Conservation (phyloP, 169 alveolate genomes). For the Eimeria acervulina region DNA sequence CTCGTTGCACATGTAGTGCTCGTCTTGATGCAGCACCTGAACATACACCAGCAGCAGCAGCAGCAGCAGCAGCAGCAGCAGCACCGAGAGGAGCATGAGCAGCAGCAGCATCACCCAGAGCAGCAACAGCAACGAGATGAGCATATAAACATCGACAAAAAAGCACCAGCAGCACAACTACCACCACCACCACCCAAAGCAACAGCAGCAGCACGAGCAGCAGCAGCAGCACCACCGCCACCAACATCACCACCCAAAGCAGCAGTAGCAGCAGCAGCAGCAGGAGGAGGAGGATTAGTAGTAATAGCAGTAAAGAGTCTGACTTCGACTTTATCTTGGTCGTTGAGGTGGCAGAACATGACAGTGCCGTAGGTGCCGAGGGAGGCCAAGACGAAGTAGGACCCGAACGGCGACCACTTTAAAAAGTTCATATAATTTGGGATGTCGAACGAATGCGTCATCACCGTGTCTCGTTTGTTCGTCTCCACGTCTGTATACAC, state of each 20-base stretch:
- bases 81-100: constrained; percentile 18
- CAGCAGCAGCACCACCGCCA: neutral
- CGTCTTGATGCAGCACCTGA: constrained; percentile 83
- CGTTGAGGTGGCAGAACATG: constrained; percentile 91
- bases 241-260: neutral
- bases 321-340: constrained; percentile 93
- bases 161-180: constrained; percentile 84
- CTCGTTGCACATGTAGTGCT: constrained; percentile 87
- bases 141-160: too few relatives aligned
- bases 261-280: neutral
- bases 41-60: too few relatives aligned
- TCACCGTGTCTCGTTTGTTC: constrained; percentile 75
- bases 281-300: neutral
- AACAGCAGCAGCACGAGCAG: neutral
- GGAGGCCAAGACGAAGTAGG: constrained; percentile 92
- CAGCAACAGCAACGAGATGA: neutral
- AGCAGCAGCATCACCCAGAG: too few relatives aligned
- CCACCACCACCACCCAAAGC: too few relatives aligned
- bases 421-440: constrained; percentile 90
- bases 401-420: constrained; percentile 95
- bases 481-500: constrained; percentile 45
- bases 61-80: too few relatives aligned
- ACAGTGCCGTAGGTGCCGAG: constrained; percentile 92
- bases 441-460: constrained; percentile 89
- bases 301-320: neutral